Conservation (phyloP, 495 filamentous ascomycete genomes). For the Symbiotaphrina buchneri region DNA sequence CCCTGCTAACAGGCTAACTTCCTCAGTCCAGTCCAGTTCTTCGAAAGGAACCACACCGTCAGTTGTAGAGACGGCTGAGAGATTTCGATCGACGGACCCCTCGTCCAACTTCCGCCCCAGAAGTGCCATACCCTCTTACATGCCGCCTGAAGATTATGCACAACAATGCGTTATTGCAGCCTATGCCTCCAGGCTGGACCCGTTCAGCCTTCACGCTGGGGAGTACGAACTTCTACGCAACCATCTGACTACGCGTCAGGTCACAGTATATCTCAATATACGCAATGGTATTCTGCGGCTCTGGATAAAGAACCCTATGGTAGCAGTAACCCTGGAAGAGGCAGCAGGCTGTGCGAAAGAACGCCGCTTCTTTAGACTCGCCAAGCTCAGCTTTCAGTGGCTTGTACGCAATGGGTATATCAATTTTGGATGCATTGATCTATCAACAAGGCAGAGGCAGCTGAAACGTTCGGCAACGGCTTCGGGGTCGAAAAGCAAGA, state of each 20-base stretch:
- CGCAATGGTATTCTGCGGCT: slow-evolving; percentile 83
- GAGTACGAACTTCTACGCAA: slow-evolving; percentile 63
- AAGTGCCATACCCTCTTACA: slow-evolving; percentile 56
- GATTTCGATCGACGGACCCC: too few species aligned
- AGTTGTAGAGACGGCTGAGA: too few species aligned
- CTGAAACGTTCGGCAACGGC: neutral
- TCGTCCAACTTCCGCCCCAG: slow-evolving; percentile 37
- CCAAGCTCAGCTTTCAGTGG: slow-evolving; percentile 81
- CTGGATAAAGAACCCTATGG: slow-evolving; percentile 78
- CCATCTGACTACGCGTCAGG: slow-evolving; percentile 68
- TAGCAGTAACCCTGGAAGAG: slow-evolving; percentile 68
- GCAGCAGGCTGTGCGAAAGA: slow-evolving; percentile 85
- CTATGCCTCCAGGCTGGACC: slow-evolving; percentile 72
- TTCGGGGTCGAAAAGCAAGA: slow-evolving; percentile 23
- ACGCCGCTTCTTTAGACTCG: slow-evolving; percentile 73
- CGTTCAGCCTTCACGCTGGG: slow-evolving; percentile 66
- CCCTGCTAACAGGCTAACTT: too few species aligned
- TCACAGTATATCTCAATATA: slow-evolving; percentile 93
- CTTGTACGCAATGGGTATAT: slow-evolving; percentile 80
- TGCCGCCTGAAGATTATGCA: slow-evolving; percentile 54
- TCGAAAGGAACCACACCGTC: too few species aligned
- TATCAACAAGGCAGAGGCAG: slow-evolving; percentile 14
- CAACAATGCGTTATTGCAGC: slow-evolving; percentile 75
- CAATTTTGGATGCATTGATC: slow-evolving; percentile 82
- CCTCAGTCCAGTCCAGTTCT: too few species aligned